Evolutionary conservation across 163 green algal genomes (phyloP).

Genomic region (Prototheca cutis): DNA sequence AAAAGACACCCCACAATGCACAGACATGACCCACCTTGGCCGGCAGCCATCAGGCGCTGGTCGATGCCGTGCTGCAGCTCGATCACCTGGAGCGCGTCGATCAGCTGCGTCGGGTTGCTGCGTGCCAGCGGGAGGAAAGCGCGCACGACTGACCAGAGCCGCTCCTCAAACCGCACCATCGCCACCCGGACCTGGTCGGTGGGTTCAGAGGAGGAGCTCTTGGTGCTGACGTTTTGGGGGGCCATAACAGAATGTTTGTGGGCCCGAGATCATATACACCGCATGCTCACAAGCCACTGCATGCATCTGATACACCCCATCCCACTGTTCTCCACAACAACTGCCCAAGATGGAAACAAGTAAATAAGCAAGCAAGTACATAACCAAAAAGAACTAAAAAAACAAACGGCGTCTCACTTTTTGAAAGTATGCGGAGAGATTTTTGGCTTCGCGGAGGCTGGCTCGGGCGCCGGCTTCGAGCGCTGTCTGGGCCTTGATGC

Average conservation of each 20-base stretch:
- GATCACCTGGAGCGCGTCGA: slow-evolving; percentile 61
- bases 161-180: slow-evolving; percentile 44
- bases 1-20: too few species aligned
- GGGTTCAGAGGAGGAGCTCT: too few species aligned
- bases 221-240: too few species aligned
- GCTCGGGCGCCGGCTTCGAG: slow-evolving; percentile 27
- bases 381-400: too few species aligned
- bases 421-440: slow-evolving; percentile 44
- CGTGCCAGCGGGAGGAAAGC: slow-evolving; percentile 38
- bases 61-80: slow-evolving; percentile 77
- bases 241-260: too few species aligned
- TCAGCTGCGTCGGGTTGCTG: slow-evolving; percentile 53
- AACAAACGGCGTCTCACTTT: slow-evolving; percentile 30
- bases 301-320: too few species aligned
- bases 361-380: too few species aligned
- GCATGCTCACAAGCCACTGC: too few species aligned
- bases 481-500: slow-evolving; percentile 37
- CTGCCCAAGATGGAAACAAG: too few species aligned
- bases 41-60: slow-evolving; percentile 41
- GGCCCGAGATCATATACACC: too few species aligned
- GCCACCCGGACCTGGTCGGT: slow-evolving; percentile 31
- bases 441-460: slow-evolving; percentile 24
- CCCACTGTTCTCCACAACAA: too few species aligned
- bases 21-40: slow-evolving; percentile 18
- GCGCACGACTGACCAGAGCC: slow-evolving; percentile 49